phyloP scores from a whole-genome alignment of 257 asterid species.

The Schizonepeta tenuifolia region DNA sequence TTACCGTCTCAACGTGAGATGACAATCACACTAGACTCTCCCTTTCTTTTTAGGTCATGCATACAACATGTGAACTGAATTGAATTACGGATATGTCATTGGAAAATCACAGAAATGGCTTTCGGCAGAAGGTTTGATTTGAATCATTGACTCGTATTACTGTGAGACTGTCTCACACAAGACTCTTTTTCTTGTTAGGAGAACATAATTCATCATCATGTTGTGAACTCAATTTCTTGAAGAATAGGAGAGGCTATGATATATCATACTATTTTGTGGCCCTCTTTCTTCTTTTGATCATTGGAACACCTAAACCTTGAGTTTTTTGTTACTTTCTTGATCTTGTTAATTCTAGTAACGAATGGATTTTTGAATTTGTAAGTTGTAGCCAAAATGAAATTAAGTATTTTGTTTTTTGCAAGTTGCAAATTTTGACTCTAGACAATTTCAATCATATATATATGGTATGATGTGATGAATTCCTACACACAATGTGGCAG shows the following conservation, averaged over 20 bases:
- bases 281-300: constrained; percentile 39
- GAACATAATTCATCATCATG: constrained; percentile 5
- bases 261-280: constrained; percentile 32
- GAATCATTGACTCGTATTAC: too few relatives aligned
- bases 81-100: too few relatives aligned
- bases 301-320: constrained; percentile 26
- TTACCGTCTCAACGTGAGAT: too few relatives aligned
- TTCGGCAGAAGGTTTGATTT: too few relatives aligned
- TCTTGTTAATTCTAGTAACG: not conserved
- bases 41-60: too few relatives aligned
- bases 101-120: too few relatives aligned
- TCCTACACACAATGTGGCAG: constrained; percentile 29
- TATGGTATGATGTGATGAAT: constrained; percentile 20
- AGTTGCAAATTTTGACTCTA: constrained; percentile 26
- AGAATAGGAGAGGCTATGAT: constrained; percentile 34
- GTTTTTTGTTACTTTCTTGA: constrained; percentile 11
- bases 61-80: too few relatives aligned
- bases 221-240: constrained; percentile 24
- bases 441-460: constrained; percentile 37
- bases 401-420: not conserved
- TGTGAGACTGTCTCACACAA: too few relatives aligned
- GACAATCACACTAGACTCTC: too few relatives aligned
- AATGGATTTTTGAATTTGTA: not conserved
- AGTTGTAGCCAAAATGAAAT: not conserved
- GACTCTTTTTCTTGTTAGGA: not conserved